These are phyloP conservation scores for Viridothelium virens DNA, from an alignment of 495 filamentous ascomycete genomes.

Conservation along the genomic window DNA sequence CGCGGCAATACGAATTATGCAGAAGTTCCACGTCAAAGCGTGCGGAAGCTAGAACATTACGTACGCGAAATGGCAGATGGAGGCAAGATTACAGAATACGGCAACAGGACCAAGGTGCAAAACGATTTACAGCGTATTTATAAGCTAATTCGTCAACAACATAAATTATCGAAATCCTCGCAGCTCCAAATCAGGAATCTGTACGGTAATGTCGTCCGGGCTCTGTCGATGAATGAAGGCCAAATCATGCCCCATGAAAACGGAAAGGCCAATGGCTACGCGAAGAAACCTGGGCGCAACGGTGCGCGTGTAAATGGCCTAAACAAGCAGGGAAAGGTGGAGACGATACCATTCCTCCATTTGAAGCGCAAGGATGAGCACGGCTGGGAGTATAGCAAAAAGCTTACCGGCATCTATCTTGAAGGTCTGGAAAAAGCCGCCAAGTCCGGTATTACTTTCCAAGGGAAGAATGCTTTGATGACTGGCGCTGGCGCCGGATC, in stretches of 20 bases:
- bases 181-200: constrained; percentile 91
- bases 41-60: constrained; percentile 96
- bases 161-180: constrained; percentile 88
- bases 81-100: constrained; percentile 96
- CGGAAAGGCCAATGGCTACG: constrained; percentile 47
- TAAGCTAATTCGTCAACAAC: constrained; percentile 94
- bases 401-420: constrained; percentile 83
- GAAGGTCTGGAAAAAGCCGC: constrained; percentile 86
- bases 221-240: constrained; percentile 91
- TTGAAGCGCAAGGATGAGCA: constrained; percentile 89
- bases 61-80: constrained; percentile 98
- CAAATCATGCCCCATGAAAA: constrained; percentile 88
- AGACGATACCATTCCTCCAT: constrained; percentile 97
- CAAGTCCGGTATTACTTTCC: constrained; percentile 76
- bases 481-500: constrained; percentile 96
- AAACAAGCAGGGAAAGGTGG: constrained; percentile 74
- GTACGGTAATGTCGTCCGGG: constrained; percentile 87
- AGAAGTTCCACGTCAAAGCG: constrained; percentile 79
- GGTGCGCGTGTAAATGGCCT: constrained; percentile 47
- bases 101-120: constrained; percentile 95
- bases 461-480: constrained; percentile 95
- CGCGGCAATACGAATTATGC: constrained; percentile 83
- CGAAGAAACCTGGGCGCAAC: constrained; percentile 59
- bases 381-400: constrained; percentile 99
- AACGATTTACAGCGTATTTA: constrained; percentile 90